These are phyloP conservation scores for Fusarium bactridioides DNA, from an alignment of 2,329 filamentous ascomycete species.

Conservation along the genomic window DNA sequence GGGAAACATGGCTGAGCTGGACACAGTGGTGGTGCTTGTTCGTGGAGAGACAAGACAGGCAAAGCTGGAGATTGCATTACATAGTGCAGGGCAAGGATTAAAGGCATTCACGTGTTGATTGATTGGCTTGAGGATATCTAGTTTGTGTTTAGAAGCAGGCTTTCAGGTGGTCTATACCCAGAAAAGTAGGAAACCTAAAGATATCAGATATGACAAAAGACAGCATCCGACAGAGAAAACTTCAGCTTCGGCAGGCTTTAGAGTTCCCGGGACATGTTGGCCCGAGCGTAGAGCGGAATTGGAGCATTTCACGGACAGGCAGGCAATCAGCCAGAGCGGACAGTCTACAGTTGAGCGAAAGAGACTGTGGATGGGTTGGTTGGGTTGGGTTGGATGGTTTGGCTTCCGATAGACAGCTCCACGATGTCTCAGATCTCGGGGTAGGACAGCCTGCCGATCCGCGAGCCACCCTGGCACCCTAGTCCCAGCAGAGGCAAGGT, in stretches of 20 bases:
- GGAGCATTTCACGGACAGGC: slow-evolving; percentile 17
- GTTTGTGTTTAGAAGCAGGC: neutral
- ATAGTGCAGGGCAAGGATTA: neutral
- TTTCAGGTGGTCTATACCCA: neutral
- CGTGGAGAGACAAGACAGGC: neutral
- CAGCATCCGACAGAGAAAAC: neutral
- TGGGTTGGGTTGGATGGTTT: neutral
- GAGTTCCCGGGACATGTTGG: neutral
- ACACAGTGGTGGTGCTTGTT: neutral
- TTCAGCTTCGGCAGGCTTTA: neutral
- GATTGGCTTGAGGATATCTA: neutral
- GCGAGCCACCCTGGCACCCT: neutral
- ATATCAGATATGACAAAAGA: slow-evolving; percentile 20
- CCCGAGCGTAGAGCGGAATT: neutral
- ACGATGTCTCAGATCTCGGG: slow-evolving; percentile 36
- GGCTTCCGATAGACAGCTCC: neutral
- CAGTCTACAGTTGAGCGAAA: neutral
- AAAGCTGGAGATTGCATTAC: neutral
- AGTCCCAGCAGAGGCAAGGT: neutral
- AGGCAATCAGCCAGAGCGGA: neutral
- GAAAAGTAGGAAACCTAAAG: neutral
- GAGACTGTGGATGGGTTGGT: neutral
- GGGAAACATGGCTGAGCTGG: neutral
- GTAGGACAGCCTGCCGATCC: slow-evolving; percentile 21
- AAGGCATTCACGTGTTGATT: neutral